Conservation (phyloP, 768 basidiomycete species). For the Phlebiopsis gigantea region DNA sequence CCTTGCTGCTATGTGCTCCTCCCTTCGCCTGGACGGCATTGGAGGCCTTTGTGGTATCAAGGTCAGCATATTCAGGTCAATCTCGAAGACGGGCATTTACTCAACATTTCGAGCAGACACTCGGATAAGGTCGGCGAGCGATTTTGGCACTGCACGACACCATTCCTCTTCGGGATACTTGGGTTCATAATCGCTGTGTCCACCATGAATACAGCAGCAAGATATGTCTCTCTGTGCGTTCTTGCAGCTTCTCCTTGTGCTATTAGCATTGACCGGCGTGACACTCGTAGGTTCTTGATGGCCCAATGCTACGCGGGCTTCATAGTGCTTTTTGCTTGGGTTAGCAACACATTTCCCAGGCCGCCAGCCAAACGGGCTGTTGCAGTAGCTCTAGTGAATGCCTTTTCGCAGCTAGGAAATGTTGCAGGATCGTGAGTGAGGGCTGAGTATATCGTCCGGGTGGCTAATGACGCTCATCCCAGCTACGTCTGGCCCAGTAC, state of each 20-base stretch:
- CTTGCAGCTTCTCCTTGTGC: neutral
- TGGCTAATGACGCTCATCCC: constrained; percentile 26
- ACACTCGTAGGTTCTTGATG: constrained; percentile 60
- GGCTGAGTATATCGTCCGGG: too few relatives aligned
- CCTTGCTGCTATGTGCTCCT: constrained; percentile 72
- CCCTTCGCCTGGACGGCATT: constrained; percentile 65
- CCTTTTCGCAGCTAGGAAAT: constrained; percentile 79
- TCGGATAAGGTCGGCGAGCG: constrained; percentile 72
- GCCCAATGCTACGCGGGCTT: constrained; percentile 71
- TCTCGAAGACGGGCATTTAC: neutral
- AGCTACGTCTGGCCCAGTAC: constrained; percentile 62
- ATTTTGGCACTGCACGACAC: constrained; percentile 54
- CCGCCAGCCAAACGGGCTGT: constrained; percentile 83
- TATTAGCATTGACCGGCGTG: constrained; percentile 17
- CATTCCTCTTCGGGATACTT: constrained; percentile 57
- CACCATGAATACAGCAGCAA: constrained; percentile 55
- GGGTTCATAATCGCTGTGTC: constrained; percentile 64
- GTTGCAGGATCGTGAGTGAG: constrained; percentile 58
- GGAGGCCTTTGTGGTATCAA: constrained; percentile 46
- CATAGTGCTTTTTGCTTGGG: constrained; percentile 55
- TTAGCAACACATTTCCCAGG: constrained; percentile 57
- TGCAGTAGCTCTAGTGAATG: constrained; percentile 76
- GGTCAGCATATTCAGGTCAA: constrained; percentile 27
- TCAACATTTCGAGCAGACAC: constrained; percentile 37
- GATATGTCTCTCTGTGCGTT: constrained; percentile 62